phyloP scores from a whole-genome alignment of 176 grass and related monocot genomes.

The Oryza officinalis region DNA sequence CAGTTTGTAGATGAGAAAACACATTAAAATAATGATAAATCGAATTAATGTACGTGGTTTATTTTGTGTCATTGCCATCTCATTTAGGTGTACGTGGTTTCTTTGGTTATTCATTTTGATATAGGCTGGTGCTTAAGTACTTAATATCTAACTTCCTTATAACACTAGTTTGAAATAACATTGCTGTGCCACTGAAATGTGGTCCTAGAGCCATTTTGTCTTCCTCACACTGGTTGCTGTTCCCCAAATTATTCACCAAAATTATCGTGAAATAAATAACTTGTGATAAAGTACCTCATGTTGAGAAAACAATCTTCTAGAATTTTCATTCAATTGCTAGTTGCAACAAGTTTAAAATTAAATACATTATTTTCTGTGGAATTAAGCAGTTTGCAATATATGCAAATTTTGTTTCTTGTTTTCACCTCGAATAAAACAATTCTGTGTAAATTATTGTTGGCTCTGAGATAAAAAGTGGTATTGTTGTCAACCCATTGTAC shows the following conservation, averaged over 20 bases:
- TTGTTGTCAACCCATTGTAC: background rate
- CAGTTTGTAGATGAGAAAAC: background rate
- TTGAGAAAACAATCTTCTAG: background rate
- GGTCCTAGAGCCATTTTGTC: background rate
- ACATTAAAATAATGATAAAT: background rate
- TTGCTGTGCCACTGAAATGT: conserved; percentile 11
- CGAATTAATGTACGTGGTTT: background rate
- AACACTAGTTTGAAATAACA: background rate
- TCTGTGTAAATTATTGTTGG: background rate
- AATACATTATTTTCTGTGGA: background rate
- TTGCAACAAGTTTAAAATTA: background rate
- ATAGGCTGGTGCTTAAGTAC: background rate
- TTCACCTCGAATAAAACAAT: background rate
- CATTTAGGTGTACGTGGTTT: background rate
- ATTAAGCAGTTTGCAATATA: background rate
- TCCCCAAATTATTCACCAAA: background rate
- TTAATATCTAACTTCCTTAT: background rate
- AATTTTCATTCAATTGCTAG: background rate
- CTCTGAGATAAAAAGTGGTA: background rate
- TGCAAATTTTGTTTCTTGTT: background rate
- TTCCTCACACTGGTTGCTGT: background rate
- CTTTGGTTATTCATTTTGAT: conserved; percentile 15
- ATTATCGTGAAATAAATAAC: background rate
- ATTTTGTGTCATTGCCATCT: background rate
- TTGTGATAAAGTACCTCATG: background rate